Percentiles rank a stretch among this genome's conserved stretches.
Evolutionary conservation across 139 green algal genomes (phyloP).

Genomic region (Volvox reticuliferus): DNA sequence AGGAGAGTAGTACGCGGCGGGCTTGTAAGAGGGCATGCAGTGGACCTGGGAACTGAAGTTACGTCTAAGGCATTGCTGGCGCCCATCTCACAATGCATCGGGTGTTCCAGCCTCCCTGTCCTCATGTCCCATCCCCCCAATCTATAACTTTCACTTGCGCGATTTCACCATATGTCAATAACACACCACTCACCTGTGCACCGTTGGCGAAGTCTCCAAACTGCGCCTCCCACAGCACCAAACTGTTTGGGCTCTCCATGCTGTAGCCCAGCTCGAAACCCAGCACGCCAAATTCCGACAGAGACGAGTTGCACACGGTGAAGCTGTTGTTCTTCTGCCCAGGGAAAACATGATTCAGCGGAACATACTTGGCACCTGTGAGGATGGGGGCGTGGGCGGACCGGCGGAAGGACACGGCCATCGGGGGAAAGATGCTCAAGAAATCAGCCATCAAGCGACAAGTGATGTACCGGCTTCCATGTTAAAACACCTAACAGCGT

Average conservation of each 20-base stretch:
- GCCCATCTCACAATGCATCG: too few species aligned
- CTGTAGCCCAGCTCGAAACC: slow-evolving; percentile 99
- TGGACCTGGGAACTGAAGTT: too few species aligned
- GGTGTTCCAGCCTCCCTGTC: not conserved
- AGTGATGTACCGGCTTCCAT: too few species aligned
- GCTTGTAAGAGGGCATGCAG: too few species aligned
- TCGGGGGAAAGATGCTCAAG: too few species aligned
- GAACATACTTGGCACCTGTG: slow-evolving; percentile 76
- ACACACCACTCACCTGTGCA: slow-evolving; percentile 74
- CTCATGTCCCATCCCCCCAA: not conserved
- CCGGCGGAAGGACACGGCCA: not conserved
- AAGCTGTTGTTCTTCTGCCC: slow-evolving; percentile 83
- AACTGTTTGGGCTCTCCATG: slow-evolving; percentile 96
- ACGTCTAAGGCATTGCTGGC: too few species aligned
- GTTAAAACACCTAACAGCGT: too few species aligned
- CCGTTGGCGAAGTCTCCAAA: slow-evolving; percentile 99
- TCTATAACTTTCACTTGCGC: not conserved
- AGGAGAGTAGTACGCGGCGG: too few species aligned
- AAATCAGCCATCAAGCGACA: too few species aligned
- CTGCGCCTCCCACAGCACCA: slow-evolving; percentile 98
- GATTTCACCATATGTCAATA: not conserved
- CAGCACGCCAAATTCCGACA: slow-evolving; percentile 97
- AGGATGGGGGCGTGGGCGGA: not conserved
- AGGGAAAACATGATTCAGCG: slow-evolving; percentile 86
- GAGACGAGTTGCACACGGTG: slow-evolving; percentile 84